These are phyloP conservation scores for Bolboschoenoplectus hybrid DNA, from an alignment of 202 grass and related monocot genomes.

Conservation along the genomic window DNA sequence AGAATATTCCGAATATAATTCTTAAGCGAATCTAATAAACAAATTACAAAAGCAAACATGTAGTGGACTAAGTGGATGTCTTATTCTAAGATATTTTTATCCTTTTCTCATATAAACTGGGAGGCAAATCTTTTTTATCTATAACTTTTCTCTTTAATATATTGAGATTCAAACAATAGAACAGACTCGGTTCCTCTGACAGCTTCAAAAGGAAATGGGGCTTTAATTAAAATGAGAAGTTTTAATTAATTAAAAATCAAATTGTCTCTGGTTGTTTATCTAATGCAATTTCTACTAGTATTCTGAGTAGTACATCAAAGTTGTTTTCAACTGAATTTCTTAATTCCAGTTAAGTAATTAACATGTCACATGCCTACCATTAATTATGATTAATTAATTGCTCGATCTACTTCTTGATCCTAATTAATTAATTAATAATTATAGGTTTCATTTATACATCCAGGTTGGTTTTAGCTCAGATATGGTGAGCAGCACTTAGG, in stretches of 20 bases:
- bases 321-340: background rate
- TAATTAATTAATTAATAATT: background rate
- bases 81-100: background rate
- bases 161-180: background rate
- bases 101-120: slow-evolving; percentile 6
- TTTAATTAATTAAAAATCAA: background rate
- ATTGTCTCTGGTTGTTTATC: too few relatives aligned
- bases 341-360: background rate
- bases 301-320: background rate
- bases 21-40: background rate
- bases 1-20: background rate
- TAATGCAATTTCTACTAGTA: background rate
- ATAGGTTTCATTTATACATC: slow-evolving; percentile 26
- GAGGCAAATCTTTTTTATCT: background rate
- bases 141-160: background rate
- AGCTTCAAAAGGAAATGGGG: background rate
- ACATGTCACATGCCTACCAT: slow-evolving; percentile 24
- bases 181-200: background rate
- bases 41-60: background rate
- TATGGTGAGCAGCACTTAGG: slow-evolving; percentile 22
- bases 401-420: background rate
- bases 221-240: background rate
- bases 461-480: slow-evolving; percentile 32
- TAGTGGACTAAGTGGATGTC: background rate
- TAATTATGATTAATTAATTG: background rate